phyloP scores from a whole-genome alignment of 2,329 filamentous ascomycete species.

The Colletotrichum karsti region DNA sequence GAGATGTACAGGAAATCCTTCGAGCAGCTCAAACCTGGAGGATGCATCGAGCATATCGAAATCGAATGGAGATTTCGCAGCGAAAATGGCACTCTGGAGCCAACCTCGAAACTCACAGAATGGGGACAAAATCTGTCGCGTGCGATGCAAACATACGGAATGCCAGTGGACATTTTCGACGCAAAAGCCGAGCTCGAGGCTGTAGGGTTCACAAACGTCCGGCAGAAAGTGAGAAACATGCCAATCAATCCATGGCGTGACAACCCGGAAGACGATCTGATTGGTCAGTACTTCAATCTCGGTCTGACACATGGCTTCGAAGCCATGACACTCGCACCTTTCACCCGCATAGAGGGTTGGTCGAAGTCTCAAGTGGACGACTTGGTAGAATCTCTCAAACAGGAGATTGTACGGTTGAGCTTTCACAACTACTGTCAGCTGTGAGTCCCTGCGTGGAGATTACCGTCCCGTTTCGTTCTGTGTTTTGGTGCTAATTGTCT shows the following conservation, averaged over 20 bases:
- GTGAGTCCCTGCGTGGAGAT: slow-evolving; percentile 59
- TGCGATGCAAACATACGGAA: slow-evolving; percentile 72
- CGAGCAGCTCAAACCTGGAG: slow-evolving; percentile 77
- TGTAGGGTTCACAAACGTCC: slow-evolving; percentile 83
- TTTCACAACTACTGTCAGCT: slow-evolving; percentile 79
- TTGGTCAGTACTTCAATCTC: slow-evolving; percentile 86
- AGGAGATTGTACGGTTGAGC: slow-evolving; percentile 73
- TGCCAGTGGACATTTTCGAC: slow-evolving; percentile 68
- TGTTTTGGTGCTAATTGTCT: slow-evolving; percentile 1
- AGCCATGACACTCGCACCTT: slow-evolving; percentile 76
- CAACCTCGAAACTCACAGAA: slow-evolving; percentile 64
- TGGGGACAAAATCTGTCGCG: slow-evolving; percentile 77
- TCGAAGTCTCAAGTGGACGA: slow-evolving; percentile 67
- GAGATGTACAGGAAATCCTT: slow-evolving; percentile 72
- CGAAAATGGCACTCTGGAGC: slow-evolving; percentile 70
- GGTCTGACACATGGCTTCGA: slow-evolving; percentile 78
- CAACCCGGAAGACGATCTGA: slow-evolving; percentile 63
- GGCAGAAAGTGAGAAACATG: slow-evolving; percentile 72
- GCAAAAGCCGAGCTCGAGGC: slow-evolving; percentile 65
- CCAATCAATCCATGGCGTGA: slow-evolving; percentile 78
- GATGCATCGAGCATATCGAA: slow-evolving; percentile 87
- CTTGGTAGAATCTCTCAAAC: slow-evolving; percentile 69
- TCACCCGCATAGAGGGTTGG: slow-evolving; percentile 71
- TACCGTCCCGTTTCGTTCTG: not conserved
- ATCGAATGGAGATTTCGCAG: slow-evolving; percentile 83